A percentile compares a stretch with the other conserved stretches of the same genome.
These are phyloP conservation scores for Mrakia hoshinonis DNA, from an alignment of 768 basidiomycete genomes.

Conservation along the genomic window DNA sequence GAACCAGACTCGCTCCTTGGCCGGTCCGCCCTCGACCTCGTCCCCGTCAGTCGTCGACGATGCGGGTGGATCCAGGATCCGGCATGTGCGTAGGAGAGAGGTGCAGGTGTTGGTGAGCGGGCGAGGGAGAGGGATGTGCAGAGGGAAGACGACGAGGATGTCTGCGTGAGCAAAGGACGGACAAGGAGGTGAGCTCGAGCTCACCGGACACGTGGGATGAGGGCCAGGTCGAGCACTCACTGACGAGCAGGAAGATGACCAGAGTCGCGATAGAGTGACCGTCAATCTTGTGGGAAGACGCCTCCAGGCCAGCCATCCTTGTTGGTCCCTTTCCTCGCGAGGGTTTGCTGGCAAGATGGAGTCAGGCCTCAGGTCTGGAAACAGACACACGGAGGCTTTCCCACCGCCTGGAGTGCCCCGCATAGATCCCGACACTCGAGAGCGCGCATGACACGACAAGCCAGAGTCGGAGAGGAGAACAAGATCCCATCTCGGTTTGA, in stretches of 20 bases:
- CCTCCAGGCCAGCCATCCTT: no score
- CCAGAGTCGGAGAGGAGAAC: no score
- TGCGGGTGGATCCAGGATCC: not conserved
- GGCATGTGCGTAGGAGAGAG: not conserved
- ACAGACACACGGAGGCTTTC: no score
- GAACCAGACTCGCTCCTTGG: slow-evolving; percentile 28
- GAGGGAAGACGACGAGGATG: slow-evolving; percentile 41
- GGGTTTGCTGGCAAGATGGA: no score
- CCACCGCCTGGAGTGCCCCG: no score
- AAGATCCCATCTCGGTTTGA: no score
- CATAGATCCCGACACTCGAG: no score
- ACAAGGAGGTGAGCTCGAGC: not conserved
- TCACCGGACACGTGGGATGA: not conserved
- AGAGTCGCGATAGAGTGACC: slow-evolving; percentile 40
- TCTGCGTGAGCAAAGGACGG: slow-evolving; percentile 30
- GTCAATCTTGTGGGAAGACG: slow-evolving; percentile 11
- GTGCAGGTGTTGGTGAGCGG: slow-evolving; percentile 25
- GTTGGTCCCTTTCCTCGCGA: no score
- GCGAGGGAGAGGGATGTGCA: slow-evolving; percentile 38
- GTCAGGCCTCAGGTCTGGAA: no score
- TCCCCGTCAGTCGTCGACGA: slow-evolving; percentile 3
- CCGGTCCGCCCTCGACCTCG: not conserved
- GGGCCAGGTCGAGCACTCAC: slow-evolving; percentile 34
- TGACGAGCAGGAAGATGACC: slow-evolving; percentile 42
- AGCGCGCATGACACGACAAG: no score